Conservation (phyloP, 108 stramenopile genomes). For the Skeletonema potamos region DNA sequence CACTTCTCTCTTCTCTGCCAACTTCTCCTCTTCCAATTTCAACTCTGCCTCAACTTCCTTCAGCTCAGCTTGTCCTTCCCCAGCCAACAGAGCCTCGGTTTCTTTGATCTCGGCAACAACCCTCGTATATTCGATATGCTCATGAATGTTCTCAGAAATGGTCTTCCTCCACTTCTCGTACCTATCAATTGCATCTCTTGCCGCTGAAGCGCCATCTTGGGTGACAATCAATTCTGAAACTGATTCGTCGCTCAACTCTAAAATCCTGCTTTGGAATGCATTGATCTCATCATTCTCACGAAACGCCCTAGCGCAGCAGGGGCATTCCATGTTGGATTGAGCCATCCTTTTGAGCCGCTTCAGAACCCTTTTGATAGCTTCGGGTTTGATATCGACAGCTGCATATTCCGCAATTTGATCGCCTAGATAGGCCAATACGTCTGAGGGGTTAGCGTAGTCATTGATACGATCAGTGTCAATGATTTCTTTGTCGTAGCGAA, state of each 20-base stretch:
- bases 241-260: constrained; percentile 30
- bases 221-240: constrained; percentile 30
- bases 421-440: constrained; percentile 49
- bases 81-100: constrained; percentile 43
- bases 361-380: constrained; percentile 48
- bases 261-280: constrained; percentile 28
- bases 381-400: constrained; percentile 33
- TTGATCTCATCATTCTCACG: constrained; percentile 16
- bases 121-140: constrained; percentile 49
- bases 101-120: constrained; percentile 58
- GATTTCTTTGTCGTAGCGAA: constrained; percentile 9
- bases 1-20: constrained; percentile 31
- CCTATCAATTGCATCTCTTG: constrained; percentile 24
- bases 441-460: constrained; percentile 42
- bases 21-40: constrained; percentile 16
- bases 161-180: constrained; percentile 51
- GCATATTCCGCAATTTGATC: constrained; percentile 16
- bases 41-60: constrained; percentile 39
- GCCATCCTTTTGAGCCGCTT: constrained; percentile 61
- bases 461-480: constrained; percentile 13
- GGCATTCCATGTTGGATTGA: constrained; percentile 8
- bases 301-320: constrained; percentile 40
- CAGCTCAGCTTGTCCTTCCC: constrained; percentile 26
- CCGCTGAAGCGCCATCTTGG: background rate
- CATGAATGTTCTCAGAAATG: constrained; percentile 34